Conservation (phyloP, 768 basidiomycete genomes). For the Termitomyces sp. region DNA sequence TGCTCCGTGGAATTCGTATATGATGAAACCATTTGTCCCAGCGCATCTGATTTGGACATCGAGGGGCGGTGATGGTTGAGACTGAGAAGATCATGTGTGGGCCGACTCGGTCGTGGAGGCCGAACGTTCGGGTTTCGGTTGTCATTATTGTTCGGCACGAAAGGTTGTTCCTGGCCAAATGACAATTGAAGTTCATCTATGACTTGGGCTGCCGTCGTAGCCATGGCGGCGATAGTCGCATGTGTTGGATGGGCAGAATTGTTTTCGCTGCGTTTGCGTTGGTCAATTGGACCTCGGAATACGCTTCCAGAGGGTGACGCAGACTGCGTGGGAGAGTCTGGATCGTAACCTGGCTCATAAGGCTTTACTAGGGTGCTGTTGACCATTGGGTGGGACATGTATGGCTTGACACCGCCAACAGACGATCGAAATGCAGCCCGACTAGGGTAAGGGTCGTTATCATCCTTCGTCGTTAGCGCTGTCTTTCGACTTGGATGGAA, state of each 20-base stretch:
- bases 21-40: neutral
- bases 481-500: slow-evolving; percentile 3
- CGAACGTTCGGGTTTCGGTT: neutral
- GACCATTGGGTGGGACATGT: slow-evolving; percentile 41
- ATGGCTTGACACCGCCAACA: slow-evolving; percentile 30
- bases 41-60: neutral
- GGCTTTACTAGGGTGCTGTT: slow-evolving; percentile 16
- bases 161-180: neutral
- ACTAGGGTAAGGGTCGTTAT: slow-evolving; percentile 21
- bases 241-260: neutral
- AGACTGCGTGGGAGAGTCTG: slow-evolving; percentile 18
- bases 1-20: neutral
- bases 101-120: neutral
- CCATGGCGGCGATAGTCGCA: neutral
- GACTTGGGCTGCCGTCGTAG: neutral
- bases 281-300: slow-evolving; percentile 1
- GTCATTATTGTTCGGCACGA: neutral
- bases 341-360: slow-evolving; percentile 16
- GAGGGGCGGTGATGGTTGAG: neutral
- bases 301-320: slow-evolving; percentile 7
- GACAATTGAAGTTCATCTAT: neutral
- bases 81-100: neutral
- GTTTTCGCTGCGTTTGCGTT: neutral
- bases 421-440: slow-evolving; percentile 17
- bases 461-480: neutral